Evolutionary conservation across 2,329 filamentous ascomycete genomes (phyloP), one percentile per base, ranked within the genome.

Genomic region (Bipolaris sorokiniana): DNA sequence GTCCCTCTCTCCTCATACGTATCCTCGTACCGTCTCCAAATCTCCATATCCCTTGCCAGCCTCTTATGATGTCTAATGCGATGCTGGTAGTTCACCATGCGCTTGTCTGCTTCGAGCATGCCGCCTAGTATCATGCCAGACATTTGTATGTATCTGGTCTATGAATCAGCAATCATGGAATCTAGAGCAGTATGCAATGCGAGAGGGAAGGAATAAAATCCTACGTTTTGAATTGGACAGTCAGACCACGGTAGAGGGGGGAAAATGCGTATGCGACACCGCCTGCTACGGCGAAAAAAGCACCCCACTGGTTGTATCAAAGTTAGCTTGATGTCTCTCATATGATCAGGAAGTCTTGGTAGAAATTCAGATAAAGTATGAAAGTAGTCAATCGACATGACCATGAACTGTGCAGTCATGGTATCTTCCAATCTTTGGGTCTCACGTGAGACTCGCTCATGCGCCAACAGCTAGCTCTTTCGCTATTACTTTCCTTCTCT

Each of bases 91-190:
- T 83, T 79, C 50, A 88, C 83, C 66, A 93, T 80, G 48, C 87
- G 82, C 54, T 81, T 77, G 70, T 94, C 90, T 2, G 90, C 90
- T 78, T 92, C 89, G 51, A 93, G 83, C 83, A 90, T 90, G 69
- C 86, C 83, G 41, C 90, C 90, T 33, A 91, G 70, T n/a, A 90
- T 88, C 90, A 93, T 93, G 58, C 87, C 88, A n/a, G 88, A 90
- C 88, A 92, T 91, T 75, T 92, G 90, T 15, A 93, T 80, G 71
- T 91, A 94, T 28, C 90, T 93, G 10, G 0, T 1, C 9, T 11
- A n/a, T 33, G 9, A 6, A 68, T 46, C 26, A 60, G 48, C 5
- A 41, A 22, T 10, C 7, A 20, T 10, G 9, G 3, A 11, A 7
- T 28, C 10, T 10, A 28, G 26, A 28, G 26, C 15, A 36, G 33